Percentiles rank a stretch among this genome's conserved stretches.
Evolutionary conservation across 306 rosid species (phyloP).

Genomic region (Cucurbita maxima): DNA sequence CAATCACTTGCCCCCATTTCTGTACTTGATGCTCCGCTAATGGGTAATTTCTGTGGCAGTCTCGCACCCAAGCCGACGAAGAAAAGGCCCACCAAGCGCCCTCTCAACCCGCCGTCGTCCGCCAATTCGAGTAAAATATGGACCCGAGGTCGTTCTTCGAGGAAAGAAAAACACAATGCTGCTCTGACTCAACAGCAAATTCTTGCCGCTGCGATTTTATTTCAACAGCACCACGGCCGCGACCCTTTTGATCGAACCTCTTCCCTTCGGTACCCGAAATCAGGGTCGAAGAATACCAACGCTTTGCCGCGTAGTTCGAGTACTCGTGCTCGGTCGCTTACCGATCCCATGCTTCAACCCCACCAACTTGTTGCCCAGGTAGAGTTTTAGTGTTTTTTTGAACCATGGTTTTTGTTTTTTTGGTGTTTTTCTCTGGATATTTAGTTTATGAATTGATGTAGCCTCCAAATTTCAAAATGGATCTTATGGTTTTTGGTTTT

Average conservation of each 20-base stretch:
- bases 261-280: constrained; percentile 63
- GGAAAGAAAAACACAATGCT: constrained; percentile 45
- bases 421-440: background rate
- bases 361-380: constrained; percentile 85
- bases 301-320: constrained; percentile 72
- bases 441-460: background rate
- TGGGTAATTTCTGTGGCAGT: constrained; percentile 81
- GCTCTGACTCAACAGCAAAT: constrained; percentile 56
- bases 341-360: constrained; percentile 85
- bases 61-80: constrained; percentile 25
- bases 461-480: background rate
- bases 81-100: constrained; percentile 38
- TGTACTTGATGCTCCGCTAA: constrained; percentile 31
- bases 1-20: background rate
- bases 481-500: background rate
- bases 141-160: constrained; percentile 39
- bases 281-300: constrained; percentile 34
- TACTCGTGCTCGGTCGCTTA: constrained; percentile 68
- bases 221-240: constrained; percentile 33
- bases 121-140: constrained; percentile 32
- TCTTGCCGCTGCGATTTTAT: constrained; percentile 72
- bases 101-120: constrained; percentile 24
- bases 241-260: constrained; percentile 64
- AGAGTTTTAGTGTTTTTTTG: background rate
- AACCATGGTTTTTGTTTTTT: background rate